phyloP scores from a whole-genome alignment of 2,329 filamentous ascomycete genomes.

The Plectosphaerella sp. region DNA sequence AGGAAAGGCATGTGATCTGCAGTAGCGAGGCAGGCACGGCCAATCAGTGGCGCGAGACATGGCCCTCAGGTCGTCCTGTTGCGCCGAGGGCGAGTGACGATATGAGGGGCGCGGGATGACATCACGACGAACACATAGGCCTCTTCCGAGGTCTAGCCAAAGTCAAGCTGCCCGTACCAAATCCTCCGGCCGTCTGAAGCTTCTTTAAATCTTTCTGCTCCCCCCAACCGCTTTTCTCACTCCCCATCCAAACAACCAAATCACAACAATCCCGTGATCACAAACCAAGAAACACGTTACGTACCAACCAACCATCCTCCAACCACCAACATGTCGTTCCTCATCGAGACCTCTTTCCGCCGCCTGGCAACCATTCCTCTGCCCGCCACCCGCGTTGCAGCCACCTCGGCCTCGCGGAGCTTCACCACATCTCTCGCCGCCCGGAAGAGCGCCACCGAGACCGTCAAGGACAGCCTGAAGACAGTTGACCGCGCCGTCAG shows the following conservation, averaged over 20 bases:
- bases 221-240: not conserved
- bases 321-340: conserved; percentile 43
- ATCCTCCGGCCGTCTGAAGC: not conserved
- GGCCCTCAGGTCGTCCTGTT: too few species aligned
- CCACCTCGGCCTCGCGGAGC: conserved; percentile 31
- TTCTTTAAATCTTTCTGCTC: not conserved
- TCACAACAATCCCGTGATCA: not conserved
- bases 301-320: not conserved
- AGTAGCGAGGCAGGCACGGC: too few species aligned
- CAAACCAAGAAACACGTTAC: not conserved
- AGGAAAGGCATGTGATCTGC: too few species aligned
- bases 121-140: conserved; percentile 1
- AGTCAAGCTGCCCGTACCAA: not conserved
- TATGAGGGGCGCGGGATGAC: not conserved
- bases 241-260: not conserved
- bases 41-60: too few species aligned
- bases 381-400: conserved; percentile 30
- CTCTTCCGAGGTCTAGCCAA: not conserved
- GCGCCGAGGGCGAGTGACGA: not conserved
- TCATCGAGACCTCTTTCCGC: conserved; percentile 41
- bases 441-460: conserved; percentile 46
- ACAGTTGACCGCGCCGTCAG: conserved; percentile 55
- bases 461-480: conserved; percentile 57
- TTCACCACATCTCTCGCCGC: conserved; percentile 44
- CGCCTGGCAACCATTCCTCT: conserved; percentile 31